These are phyloP conservation scores for Cryptococcus sp. DNA, from an alignment of 1,284 basidiomycete genomes.

Conservation along the genomic window DNA sequence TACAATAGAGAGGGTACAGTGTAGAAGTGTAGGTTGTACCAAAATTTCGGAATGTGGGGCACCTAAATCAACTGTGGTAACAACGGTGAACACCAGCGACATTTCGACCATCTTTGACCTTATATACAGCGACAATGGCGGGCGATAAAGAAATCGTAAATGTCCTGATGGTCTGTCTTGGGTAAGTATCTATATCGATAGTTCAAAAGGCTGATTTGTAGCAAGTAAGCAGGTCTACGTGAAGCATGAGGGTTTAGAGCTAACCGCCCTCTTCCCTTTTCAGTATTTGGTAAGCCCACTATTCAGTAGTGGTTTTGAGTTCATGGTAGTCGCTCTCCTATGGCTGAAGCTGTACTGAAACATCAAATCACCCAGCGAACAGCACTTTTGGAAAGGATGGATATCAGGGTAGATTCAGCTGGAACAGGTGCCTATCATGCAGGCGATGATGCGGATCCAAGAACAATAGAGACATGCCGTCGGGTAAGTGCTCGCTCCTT, in stretches of 20 bases:
- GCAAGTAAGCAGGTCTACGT: constrained; percentile 25
- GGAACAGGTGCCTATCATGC: constrained; percentile 49
- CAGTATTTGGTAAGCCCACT: constrained; percentile 32
- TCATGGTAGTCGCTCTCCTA: constrained; percentile 44
- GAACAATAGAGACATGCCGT: constrained; percentile 47
- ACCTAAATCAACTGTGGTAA: not conserved
- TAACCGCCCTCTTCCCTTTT: not conserved
- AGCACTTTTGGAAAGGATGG: constrained; percentile 15
- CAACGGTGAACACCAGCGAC: not conserved
- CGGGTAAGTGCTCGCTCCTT: constrained; percentile 22
- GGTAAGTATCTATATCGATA: constrained; percentile 24
- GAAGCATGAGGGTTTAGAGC: not conserved
- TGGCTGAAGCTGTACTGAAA: constrained; percentile 48
- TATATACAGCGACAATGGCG: constrained; percentile 5
- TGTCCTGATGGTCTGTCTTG: constrained; percentile 47
- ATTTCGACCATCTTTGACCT: too few species aligned
- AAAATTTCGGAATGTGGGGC: not conserved
- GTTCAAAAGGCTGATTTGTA: constrained; percentile 4
- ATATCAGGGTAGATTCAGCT: constrained; percentile 44
- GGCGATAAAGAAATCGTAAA: constrained; percentile 20
- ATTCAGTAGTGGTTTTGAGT: not conserved
- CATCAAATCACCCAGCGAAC: constrained; percentile 31
- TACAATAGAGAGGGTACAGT: not conserved
- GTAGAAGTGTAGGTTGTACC: not conserved
- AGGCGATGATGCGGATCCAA: constrained; percentile 46